Percentiles rank a stretch among this genome's conserved stretches.
Conservation (phyloP, 2,329 filamentous ascomycete genomes). For the Stenocarpella maydis region DNA sequence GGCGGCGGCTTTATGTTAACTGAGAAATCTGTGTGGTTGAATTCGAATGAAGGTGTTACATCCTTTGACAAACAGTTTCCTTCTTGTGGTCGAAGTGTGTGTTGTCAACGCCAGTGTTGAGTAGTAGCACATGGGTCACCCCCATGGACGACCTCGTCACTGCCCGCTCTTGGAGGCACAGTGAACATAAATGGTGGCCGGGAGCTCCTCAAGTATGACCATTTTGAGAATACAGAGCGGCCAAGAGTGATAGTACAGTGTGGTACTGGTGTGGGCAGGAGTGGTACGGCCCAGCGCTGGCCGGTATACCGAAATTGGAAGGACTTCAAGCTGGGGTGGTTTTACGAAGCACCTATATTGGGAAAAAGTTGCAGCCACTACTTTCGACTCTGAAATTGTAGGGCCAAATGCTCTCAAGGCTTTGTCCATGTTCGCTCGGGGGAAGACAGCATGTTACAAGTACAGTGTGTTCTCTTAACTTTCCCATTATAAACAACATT, state of each 20-base stretch:
- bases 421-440: not conserved
- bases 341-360: not conserved
- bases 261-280: too few species aligned
- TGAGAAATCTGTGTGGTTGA: not conserved
- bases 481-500: not conserved
- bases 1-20: not conserved
- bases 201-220: not conserved
- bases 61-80: not conserved
- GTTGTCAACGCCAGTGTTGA: not conserved
- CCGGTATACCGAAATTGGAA: not conserved
- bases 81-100: not conserved
- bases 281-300: too few species aligned
- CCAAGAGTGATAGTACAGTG: too few species aligned
- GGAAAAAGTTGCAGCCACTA: not conserved
- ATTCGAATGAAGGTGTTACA: not conserved
- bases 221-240: not conserved
- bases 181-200: not conserved
- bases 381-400: fast-evolving
- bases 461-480: too few species aligned
- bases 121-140: not conserved
- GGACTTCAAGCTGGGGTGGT: too few species aligned
- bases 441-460: too few species aligned
- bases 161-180: not conserved
- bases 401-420: not conserved
- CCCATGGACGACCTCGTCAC: not conserved